Base-by-base conservation (phyloP, 1,284 basidiomycete species). In the Boletus sp. region DNA sequence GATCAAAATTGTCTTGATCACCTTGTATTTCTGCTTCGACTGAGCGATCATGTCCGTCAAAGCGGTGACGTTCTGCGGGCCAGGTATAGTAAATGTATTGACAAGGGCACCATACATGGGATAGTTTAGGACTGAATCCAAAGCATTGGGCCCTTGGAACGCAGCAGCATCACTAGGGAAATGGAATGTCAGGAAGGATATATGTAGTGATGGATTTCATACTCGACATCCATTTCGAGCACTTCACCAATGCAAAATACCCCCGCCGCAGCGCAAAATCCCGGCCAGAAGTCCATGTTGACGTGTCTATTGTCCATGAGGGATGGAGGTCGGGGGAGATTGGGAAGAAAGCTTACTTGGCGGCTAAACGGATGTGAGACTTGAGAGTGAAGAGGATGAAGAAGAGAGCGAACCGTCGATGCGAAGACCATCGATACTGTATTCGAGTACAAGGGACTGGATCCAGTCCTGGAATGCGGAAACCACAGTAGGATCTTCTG, bases 181-280 rank as follows among this genome's bases (percentile, higher is more conserved):
- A n/a, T n/a, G 59, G 25, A 48, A 55, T n/a, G 48, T 56, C 52
- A 65, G 46, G 56, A 28, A 63, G 52, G 58, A 59, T 21, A 62
- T 28, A 28, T 1, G 6, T 27, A 6, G 21, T 43, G 16, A 44
- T 37, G n/a, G n/a, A 28, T 13, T 3, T 71, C 81, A 52, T 76
- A 90, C 76, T 77, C 73, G 35, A 90, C 79, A 55, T 87, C 81
- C 51, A 78, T 71, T 31, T 81, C 83, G 65, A 86, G 87, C 25
- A 94, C 89, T 76, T 94, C 92, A 37, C 93, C 93, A 55, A 93
- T 90, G 63, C 90, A 92, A 77, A 93, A 95, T 40, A 93, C 89
- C 2, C 89, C 90, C 0, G 90, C 88, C 27, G 83, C 82, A 38
- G 76, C 77, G 67, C 86, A 89, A 73, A 95, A 94, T 3, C 70